Evolutionary conservation across 768 basidiomycete species (phyloP).

Genomic region (Mycena venus): DNA sequence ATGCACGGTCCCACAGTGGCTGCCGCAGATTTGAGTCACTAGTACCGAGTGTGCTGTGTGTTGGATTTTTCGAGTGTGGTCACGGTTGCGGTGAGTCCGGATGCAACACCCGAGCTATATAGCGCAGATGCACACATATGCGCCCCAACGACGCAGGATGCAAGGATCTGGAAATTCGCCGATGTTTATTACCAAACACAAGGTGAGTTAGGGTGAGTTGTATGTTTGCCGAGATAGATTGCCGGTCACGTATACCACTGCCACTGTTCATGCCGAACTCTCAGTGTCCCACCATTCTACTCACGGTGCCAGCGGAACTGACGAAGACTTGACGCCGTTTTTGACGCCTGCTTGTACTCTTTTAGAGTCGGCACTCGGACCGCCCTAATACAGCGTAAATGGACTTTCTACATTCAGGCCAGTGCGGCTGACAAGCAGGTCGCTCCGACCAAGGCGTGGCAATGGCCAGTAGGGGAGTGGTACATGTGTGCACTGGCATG

Average conservation of each 20-base stretch:
- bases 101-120: not conserved
- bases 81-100: not conserved
- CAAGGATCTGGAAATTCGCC: not conserved
- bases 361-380: too few species aligned
- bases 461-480: not conserved
- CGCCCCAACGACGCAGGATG: not conserved
- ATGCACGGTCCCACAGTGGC: not conserved
- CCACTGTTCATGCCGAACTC: not conserved
- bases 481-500: not conserved
- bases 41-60: too few species aligned
- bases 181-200: not conserved
- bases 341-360: not conserved
- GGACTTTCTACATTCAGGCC: not conserved
- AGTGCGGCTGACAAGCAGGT: too few species aligned
- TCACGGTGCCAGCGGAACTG: not conserved
- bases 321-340: not conserved
- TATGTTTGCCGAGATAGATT: not conserved
- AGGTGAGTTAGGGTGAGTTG: not conserved
- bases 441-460: slow-evolving; percentile 20
- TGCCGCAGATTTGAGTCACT: too few species aligned
- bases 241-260: not conserved
- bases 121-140: not conserved
- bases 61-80: too few species aligned
- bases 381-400: not conserved
- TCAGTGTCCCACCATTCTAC: too few species aligned